Evolutionary conservation across 2,329 filamentous ascomycete genomes (phyloP).

Genomic region (Endoconidiophora polonica): DNA sequence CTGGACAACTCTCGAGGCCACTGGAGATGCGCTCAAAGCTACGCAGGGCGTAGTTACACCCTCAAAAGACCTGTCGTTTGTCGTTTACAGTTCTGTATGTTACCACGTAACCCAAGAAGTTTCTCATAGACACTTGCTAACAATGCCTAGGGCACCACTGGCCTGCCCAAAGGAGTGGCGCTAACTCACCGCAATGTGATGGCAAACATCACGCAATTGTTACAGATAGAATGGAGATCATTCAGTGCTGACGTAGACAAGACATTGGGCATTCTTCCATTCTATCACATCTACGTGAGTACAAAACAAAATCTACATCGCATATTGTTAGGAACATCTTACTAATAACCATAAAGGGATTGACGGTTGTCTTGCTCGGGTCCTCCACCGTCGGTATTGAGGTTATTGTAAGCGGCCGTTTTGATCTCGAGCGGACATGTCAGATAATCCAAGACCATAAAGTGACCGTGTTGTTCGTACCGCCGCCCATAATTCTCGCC

Average conservation of each 20-base stretch:
- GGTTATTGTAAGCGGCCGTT: constrained; percentile 55
- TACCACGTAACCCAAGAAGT: neutral
- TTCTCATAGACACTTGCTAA: neutral
- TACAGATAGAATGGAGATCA: constrained; percentile 35
- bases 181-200: constrained; percentile 71
- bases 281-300: constrained; percentile 78
- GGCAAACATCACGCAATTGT: constrained; percentile 48
- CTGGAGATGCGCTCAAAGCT: neutral
- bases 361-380: constrained; percentile 19
- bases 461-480: constrained; percentile 66
- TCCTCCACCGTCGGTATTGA: constrained; percentile 44
- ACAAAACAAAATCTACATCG: neutral
- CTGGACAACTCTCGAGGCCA: constrained; percentile 45
- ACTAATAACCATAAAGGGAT: constrained; percentile 17
- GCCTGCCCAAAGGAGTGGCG: constrained; percentile 81
- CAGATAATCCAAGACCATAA: constrained; percentile 54
- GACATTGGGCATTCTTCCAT: constrained; percentile 65
- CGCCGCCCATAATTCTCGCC: constrained; percentile 67
- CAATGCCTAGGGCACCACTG: constrained; percentile 53
- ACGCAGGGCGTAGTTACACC: constrained; percentile 34
- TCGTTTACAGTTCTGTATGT: constrained; percentile 60
- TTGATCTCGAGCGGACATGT: constrained; percentile 69
- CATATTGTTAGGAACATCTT: constrained; percentile 4
- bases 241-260: constrained; percentile 49
- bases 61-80: constrained; percentile 62